phyloP scores from a whole-genome alignment of 139 green algal genomes.

The Picochlorum sp. region DNA sequence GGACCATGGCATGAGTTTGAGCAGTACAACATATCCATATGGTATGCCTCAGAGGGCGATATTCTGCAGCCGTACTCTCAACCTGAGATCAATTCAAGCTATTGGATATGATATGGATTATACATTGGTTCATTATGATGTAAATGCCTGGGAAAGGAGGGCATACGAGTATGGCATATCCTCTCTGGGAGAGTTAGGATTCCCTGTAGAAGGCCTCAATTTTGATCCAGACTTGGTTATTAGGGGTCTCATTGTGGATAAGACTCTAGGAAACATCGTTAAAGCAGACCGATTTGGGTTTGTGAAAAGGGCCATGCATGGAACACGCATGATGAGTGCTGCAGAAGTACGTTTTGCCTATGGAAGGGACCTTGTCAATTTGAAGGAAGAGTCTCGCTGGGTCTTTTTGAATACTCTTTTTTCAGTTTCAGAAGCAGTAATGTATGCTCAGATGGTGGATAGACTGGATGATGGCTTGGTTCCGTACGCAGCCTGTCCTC shows the following conservation, averaged over 20 bases:
- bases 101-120: slow-evolving; percentile 84
- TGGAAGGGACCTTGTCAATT: slow-evolving; percentile 79
- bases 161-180: slow-evolving; percentile 53
- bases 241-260: slow-evolving; percentile 56
- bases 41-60: slow-evolving; percentile 66
- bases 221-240: slow-evolving; percentile 84
- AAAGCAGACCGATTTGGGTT: slow-evolving; percentile 58
- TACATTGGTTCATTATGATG: slow-evolving; percentile 90
- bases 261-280: slow-evolving; percentile 46
- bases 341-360: slow-evolving; percentile 63
- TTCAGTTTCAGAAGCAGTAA: slow-evolving; percentile 74
- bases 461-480: slow-evolving; percentile 67
- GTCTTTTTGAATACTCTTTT: slow-evolving; percentile 96
- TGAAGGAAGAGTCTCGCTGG: slow-evolving; percentile 73
- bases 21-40: slow-evolving; percentile 43
- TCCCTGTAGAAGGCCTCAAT: slow-evolving; percentile 69
- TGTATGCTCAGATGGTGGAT: slow-evolving; percentile 77
- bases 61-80: slow-evolving; percentile 89
- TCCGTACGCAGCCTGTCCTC: slow-evolving; percentile 16
- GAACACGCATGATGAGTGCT: slow-evolving; percentile 75
- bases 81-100: slow-evolving; percentile 79
- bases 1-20: not conserved
- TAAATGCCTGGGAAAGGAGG: slow-evolving; percentile 83
- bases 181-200: slow-evolving; percentile 35
- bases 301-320: slow-evolving; percentile 89